Conservation (phyloP, 768 basidiomycete genomes). For the Xanthoconium stramineum region DNA sequence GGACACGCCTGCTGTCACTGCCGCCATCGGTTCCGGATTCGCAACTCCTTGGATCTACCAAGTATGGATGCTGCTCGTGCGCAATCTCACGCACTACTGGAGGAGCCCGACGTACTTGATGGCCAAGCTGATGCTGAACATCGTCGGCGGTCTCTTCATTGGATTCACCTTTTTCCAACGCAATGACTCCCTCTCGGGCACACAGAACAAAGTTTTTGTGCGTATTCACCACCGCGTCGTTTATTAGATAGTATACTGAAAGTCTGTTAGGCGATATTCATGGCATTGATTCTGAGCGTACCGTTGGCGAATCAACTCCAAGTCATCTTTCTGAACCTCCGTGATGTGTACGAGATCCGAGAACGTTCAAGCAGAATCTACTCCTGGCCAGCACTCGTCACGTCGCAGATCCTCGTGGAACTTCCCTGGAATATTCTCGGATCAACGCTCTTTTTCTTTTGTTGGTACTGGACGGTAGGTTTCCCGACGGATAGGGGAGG, state of each 20-base stretch:
- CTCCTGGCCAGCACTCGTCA: background rate
- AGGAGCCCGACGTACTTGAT: conserved; percentile 57
- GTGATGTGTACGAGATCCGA: conserved; percentile 62
- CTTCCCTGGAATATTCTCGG: conserved; percentile 61
- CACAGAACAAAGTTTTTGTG: conserved; percentile 66
- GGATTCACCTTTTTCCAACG: conserved; percentile 62
- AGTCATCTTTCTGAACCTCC: conserved; percentile 54
- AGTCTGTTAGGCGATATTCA: background rate
- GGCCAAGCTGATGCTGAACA: conserved; percentile 56
- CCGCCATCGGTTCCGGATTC: conserved; percentile 39
- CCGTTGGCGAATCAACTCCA: conserved; percentile 64
- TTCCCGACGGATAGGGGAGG: conserved; percentile 51
- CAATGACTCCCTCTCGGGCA: conserved; percentile 51
- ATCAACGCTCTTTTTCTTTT: conserved; percentile 56
- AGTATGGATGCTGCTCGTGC: conserved; percentile 39
- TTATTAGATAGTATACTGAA: background rate
- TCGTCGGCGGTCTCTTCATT: conserved; percentile 53
- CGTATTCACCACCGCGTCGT: conserved; percentile 18
- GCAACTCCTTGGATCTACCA: conserved; percentile 56
- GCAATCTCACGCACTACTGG: conserved; percentile 49
- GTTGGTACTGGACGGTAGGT: conserved; percentile 72
- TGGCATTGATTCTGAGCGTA: conserved; percentile 48
- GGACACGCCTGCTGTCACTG: conserved; percentile 34
- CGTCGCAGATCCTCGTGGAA: conserved; percentile 50
- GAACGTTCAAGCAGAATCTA: conserved; percentile 42